Evolutionary conservation across 257 asterid genomes (phyloP).

Genomic region (Plectranthus barbatus): DNA sequence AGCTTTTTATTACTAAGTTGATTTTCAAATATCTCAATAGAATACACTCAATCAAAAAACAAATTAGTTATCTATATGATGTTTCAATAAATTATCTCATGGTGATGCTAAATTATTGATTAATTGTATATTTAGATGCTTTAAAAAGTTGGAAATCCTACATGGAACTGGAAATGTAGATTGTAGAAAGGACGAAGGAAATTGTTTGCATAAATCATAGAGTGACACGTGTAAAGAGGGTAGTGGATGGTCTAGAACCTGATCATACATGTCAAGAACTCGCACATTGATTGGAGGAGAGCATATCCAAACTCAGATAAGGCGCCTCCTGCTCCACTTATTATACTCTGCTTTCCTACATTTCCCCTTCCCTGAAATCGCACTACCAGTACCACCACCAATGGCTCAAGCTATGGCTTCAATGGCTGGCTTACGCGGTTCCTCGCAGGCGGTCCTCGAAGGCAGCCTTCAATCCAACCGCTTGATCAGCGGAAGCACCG

Average conservation of each 20-base stretch:
- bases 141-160: neutral
- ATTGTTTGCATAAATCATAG: neutral
- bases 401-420: constrained; percentile 81
- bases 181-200: neutral
- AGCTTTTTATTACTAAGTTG: too few species aligned
- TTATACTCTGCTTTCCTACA: neutral
- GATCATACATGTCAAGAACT: neutral
- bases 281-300: neutral
- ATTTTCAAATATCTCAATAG: too few species aligned
- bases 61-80: too few species aligned
- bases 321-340: constrained; percentile 6
- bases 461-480: constrained; percentile 70
- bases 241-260: neutral
- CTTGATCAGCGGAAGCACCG: constrained; percentile 26
- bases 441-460: constrained; percentile 73
- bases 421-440: constrained; percentile 67
- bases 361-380: neutral
- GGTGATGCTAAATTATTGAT: too few species aligned
- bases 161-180: neutral
- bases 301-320: constrained; percentile 13
- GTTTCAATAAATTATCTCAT: too few species aligned
- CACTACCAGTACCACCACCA: neutral
- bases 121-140: too few species aligned
- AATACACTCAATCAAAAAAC: too few species aligned
- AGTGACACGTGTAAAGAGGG: neutral